Evolutionary conservation across 768 basidiomycete species (phyloP), one percentile per base, ranked within the genome.

Genomic region (Trametes coccinea): DNA sequence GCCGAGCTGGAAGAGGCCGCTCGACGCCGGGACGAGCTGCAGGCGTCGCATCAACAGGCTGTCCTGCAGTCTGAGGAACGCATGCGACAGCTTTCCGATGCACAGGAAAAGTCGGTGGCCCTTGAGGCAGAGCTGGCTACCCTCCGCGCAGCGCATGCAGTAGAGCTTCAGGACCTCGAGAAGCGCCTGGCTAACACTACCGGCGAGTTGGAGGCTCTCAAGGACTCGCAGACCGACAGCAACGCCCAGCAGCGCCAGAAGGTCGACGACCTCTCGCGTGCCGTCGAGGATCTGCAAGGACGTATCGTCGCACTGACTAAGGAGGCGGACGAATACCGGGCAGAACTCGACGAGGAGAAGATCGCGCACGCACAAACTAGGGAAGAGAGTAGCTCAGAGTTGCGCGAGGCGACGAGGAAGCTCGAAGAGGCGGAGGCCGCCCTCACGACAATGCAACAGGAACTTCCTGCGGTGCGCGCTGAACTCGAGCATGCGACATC

Each of bases 401-500:
- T 71, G 62, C 72, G 64, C 13, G 63, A 69, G 39, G 68, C 66
- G 8, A 41, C 50, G 1, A 45, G 45, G 13, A 57, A 50, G 49
- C 58, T 63, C 10, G 55, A 69, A 22, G 58, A 66, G 50, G 60
- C 66, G 2, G 66, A 56, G 39, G 41, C 58, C 17, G 59, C 48
- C 1, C 65, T 64, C 2, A 48, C 56, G 17, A 60, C 67, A 40
- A 57, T 68, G 5, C 63, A 60, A 41, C 34, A 64, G 8, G 71
- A 75, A 41, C 60, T 72, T 9, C 47, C 70, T 10, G 69, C 63
- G 37, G 67, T 78, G 31, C 76, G 74, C 45, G 72, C 68, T n/a
- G 76, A 77, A 48, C 70, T 89, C 17, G 73, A 80, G 44, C 72
- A 80, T 51, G 69, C 77, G 30, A 73, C 78, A 48, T 59, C 59